phyloP scores from a whole-genome alignment of 441 rosid genomes.

The Flueggea neowawraea region DNA sequence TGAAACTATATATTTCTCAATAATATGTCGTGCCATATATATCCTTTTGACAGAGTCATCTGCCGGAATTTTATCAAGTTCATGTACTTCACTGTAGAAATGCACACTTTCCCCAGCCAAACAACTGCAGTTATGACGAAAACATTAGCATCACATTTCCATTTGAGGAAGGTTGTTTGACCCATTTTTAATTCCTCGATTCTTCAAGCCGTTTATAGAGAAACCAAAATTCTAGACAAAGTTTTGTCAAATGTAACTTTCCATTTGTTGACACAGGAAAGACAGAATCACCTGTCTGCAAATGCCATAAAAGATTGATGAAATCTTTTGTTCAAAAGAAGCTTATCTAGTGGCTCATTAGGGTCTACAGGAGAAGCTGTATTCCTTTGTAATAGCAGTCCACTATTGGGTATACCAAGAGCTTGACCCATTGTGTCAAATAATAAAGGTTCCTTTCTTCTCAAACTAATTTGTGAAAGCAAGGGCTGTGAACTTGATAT shows the following conservation, averaged over 20 bases:
- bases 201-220: not conserved
- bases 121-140: slow-evolving; percentile 47
- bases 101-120: slow-evolving; percentile 94
- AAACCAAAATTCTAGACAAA: not conserved
- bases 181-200: not conserved
- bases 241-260: slow-evolving; percentile 2
- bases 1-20: slow-evolving; percentile 72
- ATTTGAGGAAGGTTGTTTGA: not conserved
- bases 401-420: slow-evolving; percentile 86
- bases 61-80: slow-evolving; percentile 67
- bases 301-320: slow-evolving; percentile 87
- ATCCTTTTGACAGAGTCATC: slow-evolving; percentile 71
- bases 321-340: slow-evolving; percentile 69
- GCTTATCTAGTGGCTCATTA: slow-evolving; percentile 78
- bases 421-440: slow-evolving; percentile 85
- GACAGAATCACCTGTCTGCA: slow-evolving; percentile 68
- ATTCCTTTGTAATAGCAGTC: slow-evolving; percentile 57
- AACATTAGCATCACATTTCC: not conserved
- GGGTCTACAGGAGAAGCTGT: slow-evolving; percentile 44
- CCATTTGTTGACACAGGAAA: slow-evolving; percentile 2
- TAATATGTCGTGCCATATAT: slow-evolving; percentile 91
- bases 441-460: slow-evolving; percentile 55
- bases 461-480: slow-evolving; percentile 82
- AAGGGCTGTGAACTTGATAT: slow-evolving; percentile 87
- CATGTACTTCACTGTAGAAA: slow-evolving; percentile 84